These are phyloP conservation scores for Salix suchowensis DNA, from an alignment of 345 rosid species.

Conservation along the genomic window DNA sequence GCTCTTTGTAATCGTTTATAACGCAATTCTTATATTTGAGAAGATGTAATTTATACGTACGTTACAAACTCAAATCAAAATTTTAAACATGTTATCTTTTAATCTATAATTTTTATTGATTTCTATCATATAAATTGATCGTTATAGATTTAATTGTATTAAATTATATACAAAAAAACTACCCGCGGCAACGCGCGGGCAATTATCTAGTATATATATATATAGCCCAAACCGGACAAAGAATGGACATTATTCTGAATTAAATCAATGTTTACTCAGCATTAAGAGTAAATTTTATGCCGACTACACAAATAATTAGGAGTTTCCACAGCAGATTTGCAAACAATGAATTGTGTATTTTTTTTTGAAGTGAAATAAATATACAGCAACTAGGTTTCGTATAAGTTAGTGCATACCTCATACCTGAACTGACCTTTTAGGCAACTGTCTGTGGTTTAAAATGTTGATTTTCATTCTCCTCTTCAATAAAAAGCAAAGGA, in stretches of 20 bases:
- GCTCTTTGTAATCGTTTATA: too few relatives aligned
- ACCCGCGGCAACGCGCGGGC: too few relatives aligned
- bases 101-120: too few relatives aligned
- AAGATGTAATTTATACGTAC: too few relatives aligned
- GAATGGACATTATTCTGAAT: neutral
- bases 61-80: too few relatives aligned
- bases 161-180: too few relatives aligned
- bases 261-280: neutral
- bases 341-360: neutral
- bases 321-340: neutral
- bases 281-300: neutral
- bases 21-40: too few relatives aligned
- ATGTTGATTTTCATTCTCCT: constrained; percentile 44
- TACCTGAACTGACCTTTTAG: constrained; percentile 25
- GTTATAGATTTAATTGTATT: too few relatives aligned
- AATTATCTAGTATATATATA: too few relatives aligned
- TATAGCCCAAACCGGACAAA: neutral
- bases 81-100: too few relatives aligned
- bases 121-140: too few relatives aligned
- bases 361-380: neutral
- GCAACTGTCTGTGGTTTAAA: constrained; percentile 45
- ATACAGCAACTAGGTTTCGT: neutral
- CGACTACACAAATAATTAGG: neutral
- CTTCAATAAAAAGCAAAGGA: constrained; percentile 50
- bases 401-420: constrained; percentile 10